Conservation (phyloP, 345 rosid species). For the Brassica rapa region DNA sequence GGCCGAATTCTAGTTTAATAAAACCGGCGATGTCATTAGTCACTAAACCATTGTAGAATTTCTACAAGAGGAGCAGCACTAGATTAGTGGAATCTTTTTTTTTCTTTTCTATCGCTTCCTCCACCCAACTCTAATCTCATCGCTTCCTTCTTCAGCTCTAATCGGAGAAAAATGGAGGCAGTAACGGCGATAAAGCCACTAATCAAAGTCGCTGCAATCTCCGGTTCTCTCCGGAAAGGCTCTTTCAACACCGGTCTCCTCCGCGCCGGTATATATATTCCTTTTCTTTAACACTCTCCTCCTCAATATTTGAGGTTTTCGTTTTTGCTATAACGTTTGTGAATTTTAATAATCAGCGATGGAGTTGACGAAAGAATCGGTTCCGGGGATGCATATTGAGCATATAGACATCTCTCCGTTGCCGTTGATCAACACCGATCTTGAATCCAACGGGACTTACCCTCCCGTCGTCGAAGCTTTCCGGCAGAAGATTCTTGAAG, state of each 20-base stretch:
- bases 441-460: constrained; percentile 56
- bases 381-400: constrained; percentile 55
- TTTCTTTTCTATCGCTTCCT: not conserved
- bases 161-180: constrained; percentile 45
- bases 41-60: not conserved
- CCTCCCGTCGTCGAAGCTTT: constrained; percentile 69
- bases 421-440: constrained; percentile 73
- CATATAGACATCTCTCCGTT: constrained; percentile 57
- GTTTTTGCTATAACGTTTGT: not conserved
- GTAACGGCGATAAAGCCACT: constrained; percentile 42
- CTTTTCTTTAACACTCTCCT: not conserved
- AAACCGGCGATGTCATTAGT: not conserved
- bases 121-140: constrained; percentile 3
- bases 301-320: not conserved
- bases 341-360: constrained; percentile 36
- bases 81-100: not conserved
- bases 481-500: constrained; percentile 58
- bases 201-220: constrained; percentile 71
- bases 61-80: not conserved
- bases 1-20: no score
- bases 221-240: constrained; percentile 77
- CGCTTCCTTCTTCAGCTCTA: not conserved
- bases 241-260: constrained; percentile 73
- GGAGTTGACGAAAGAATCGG: constrained; percentile 44
- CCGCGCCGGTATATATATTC: constrained; percentile 52